Base-by-base conservation (phyloP, 2,329 filamentous ascomycete species). In the Fusarium floridanum region DNA sequence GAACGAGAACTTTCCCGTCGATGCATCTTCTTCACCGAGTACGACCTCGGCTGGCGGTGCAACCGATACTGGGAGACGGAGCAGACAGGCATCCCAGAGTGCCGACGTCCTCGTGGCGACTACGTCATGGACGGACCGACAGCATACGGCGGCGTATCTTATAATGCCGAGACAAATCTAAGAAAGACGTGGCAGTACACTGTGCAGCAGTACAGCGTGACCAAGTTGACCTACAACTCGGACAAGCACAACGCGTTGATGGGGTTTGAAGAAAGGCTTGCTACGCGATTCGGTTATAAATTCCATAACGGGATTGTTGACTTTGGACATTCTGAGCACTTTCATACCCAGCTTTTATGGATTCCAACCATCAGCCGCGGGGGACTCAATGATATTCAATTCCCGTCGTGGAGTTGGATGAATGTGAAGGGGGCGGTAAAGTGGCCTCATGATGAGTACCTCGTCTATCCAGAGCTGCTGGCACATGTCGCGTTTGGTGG, bases 21-120 rank as follows among this genome's bases (percentile, higher is more conserved):
- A 24, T 60, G 56, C 20, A 60, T 60, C 16, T 60, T 60, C 56
- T 60, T 60, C 34, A 60, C 56, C 2, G 36, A 60, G 14, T 60
- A 37, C 36, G 56, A 60, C 56, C 32, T 60, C 5, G 56, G 56
- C 10, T 60, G 56, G 56, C 22, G 56, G 6, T 60, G 56, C 36
- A 60, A 60, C 22, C 36, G 22, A 36, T 60, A 60, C 56, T 60
- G 56, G 56, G 56, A 60, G 36, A 60, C 56, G 16, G 56, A 60
- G 20, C 56, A 60, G 22, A 60, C 56, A 0, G 56, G 56, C 0
- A 60, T 60, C 34, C 56, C 56, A 2, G 56, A 60, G 36, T 60
- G 56, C 22, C 56, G 56, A 6, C 56, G 56, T 41, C 32, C 22
- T n/a, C 56, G 56, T 41, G 56, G 56, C 6, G 34, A 41, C 17